Evolutionary conservation across 2,329 filamentous ascomycete genomes (phyloP), one percentile per base, ranked within the genome.

Genomic region (Aspergillus aculeatinus): DNA sequence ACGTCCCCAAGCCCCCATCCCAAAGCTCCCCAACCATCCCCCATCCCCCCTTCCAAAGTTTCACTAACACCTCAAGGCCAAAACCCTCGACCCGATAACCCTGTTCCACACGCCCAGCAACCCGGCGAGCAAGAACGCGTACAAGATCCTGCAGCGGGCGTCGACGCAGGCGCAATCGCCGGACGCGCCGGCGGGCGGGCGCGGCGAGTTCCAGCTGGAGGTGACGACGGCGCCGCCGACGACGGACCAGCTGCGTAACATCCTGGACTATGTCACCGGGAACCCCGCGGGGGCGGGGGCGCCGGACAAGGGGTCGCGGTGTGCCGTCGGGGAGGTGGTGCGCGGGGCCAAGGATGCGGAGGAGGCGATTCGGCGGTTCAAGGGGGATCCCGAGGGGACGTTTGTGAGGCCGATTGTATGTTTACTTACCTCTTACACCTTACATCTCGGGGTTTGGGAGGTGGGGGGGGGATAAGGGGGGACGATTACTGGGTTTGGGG

Each of bases 81-180:
- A 92, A 83, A 85, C 89, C 67, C 85, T 91, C 77, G 93, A 98
- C 81, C 91, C 96, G 67, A 87, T 98, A 74, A 98, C 94, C 63
- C 88, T 99, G 82, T 99, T 98, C 83, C 93, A 97, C 85, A 90
- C 91, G 77, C 86, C 94, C 60, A 84, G 83, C 69, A 85, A 85
- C 57, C 85, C 89, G 23, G 83, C 89, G 65, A 97, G 93, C 3
- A 81, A 86, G 54, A 87, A 89, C 61, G 89, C 89, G 33, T 85
- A 89, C 63, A 88, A 85, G 48, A 80, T 96, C 56, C 85, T 98
- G 62, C 96, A 95, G 80, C 88, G 94, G 78, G 84, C 87, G 33
- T 90, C 90, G 27, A 88, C 89, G 51, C 86, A 86, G 51, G 87
- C 91, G 86, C 91, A 10, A 91, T 90, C 1, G 81, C 33, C 33